A percentile compares a stretch with the other conserved stretches of the same genome.
These are phyloP conservation scores for Tuber aestivum DNA, from an alignment of 495 filamentous ascomycete genomes.

Conservation along the genomic window DNA sequence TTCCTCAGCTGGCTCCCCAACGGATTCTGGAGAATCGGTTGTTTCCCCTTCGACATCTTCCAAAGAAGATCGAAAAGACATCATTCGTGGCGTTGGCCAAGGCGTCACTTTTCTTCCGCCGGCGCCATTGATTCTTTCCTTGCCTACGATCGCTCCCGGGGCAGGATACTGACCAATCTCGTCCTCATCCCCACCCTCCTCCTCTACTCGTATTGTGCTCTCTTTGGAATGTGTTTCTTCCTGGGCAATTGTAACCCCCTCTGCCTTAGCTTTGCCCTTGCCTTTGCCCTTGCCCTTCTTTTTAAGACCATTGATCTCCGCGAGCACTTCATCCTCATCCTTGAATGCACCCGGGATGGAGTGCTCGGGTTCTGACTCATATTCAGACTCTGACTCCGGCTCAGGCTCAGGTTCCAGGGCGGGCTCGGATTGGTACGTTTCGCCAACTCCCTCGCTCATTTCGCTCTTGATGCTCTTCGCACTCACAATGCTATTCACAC, in stretches of 20 bases:
- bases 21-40: background rate
- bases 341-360: background rate
- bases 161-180: constrained; percentile 5
- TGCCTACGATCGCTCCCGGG: background rate
- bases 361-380: background rate
- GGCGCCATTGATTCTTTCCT: constrained; percentile 7
- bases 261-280: background rate
- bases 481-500: background rate
- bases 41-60: constrained; percentile 9
- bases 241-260: background rate
- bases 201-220: constrained; percentile 2
- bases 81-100: constrained; percentile 34
- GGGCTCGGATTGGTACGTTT: background rate
- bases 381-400: background rate
- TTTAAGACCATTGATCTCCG: background rate
- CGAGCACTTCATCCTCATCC: constrained; percentile 9
- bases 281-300: background rate
- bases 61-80: constrained; percentile 25
- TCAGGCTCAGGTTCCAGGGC: background rate
- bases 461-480: background rate
- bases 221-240: constrained; percentile 6
- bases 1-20: background rate
- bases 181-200: background rate
- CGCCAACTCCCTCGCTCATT: background rate
- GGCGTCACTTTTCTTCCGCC: constrained; percentile 35